Conservation (phyloP, 2,329 filamentous ascomycete species). For the Colletotrichum phormii region DNA sequence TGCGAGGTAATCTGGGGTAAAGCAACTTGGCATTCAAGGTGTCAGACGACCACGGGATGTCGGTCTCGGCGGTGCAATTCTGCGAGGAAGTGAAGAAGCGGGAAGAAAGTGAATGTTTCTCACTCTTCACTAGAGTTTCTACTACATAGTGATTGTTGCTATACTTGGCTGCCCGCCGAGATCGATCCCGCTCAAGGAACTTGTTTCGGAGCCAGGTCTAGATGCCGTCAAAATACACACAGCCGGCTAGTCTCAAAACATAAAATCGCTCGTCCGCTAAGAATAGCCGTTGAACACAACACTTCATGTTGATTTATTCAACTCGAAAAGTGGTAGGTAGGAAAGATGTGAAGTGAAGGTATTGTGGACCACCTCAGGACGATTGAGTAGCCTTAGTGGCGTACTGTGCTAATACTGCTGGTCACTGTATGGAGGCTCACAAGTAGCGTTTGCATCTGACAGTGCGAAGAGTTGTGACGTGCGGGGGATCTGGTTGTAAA, state of each 20-base stretch:
- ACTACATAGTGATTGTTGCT: background rate
- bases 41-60: background rate
- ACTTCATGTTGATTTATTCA: background rate
- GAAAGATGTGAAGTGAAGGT: background rate
- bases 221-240: too few species aligned
- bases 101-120: background rate
- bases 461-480: background rate
- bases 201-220: too few species aligned
- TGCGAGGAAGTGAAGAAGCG: background rate
- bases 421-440: too few species aligned
- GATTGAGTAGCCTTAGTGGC: background rate
- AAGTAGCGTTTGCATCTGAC: background rate
- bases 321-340: background rate
- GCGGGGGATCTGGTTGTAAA: slow-evolving; percentile 33
- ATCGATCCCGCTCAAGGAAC: background rate
- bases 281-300: background rate
- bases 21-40: background rate
- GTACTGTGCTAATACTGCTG: background rate
- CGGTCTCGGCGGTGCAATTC: background rate
- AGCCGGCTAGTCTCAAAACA: too few species aligned
- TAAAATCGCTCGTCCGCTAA: background rate
- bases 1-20: background rate
- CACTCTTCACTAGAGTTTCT: accelerated
- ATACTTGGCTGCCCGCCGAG: background rate
- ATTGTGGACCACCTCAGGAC: background rate